Conservation (phyloP, 495 filamentous ascomycete species). For the Xylaria sp. region DNA sequence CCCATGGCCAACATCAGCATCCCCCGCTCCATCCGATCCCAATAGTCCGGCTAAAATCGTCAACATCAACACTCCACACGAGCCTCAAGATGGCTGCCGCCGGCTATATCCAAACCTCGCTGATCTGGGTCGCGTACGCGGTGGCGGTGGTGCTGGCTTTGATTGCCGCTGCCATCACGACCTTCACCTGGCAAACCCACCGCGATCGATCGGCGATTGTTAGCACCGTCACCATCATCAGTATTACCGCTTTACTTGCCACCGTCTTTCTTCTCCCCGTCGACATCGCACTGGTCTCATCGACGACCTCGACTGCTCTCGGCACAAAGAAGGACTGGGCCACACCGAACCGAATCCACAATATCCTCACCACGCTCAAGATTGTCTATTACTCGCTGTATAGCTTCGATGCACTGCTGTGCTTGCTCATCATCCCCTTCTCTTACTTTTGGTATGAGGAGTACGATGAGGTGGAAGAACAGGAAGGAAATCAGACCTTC, state of each 20-base stretch:
- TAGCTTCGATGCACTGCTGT: conserved; percentile 88
- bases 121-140: conserved; percentile 93
- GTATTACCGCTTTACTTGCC: conserved; percentile 84
- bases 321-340: conserved; percentile 96
- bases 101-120: conserved; percentile 75
- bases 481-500: conserved; percentile 75
- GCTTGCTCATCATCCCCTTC: conserved; percentile 90
- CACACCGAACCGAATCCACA: conserved; percentile 74
- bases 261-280: conserved; percentile 93
- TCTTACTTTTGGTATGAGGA: conserved; percentile 99
- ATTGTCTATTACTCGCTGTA: conserved; percentile 94
- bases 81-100: conserved; percentile 60
- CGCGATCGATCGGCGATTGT: conserved; percentile 83
- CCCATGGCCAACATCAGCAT: conserved; percentile 8
- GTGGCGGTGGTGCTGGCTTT: conserved; percentile 76
- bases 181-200: conserved; percentile 85
- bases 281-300: conserved; percentile 93
- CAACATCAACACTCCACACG: not conserved
- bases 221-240: conserved; percentile 81
- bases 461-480: conserved; percentile 83
- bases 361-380: conserved; percentile 78
- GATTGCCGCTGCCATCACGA: conserved; percentile 77
- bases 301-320: conserved; percentile 74
- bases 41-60: not conserved
- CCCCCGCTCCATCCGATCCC: not conserved